Percentiles rank a stretch among this genome's conserved stretches.
Evolutionary conservation across 2,329 filamentous ascomycete genomes (phyloP).

Genomic region (Pestalotiopsis sp.): DNA sequence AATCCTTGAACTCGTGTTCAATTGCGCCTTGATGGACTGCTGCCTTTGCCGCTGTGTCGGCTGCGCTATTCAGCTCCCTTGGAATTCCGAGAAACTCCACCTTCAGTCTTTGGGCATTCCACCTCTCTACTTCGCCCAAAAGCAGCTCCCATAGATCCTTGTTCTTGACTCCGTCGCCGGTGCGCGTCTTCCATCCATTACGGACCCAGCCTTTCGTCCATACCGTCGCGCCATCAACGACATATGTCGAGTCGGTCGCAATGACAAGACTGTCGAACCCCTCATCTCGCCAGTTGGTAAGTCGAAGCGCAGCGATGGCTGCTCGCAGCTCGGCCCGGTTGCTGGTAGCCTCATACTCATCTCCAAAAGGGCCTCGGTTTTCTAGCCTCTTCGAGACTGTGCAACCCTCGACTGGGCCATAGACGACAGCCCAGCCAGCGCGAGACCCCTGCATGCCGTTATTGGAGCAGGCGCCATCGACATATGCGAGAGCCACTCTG

Average conservation of each 20-base stretch:
- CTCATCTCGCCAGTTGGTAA: constrained; percentile 42
- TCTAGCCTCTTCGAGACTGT: constrained; percentile 34
- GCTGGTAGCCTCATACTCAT: constrained; percentile 40
- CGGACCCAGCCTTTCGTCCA: constrained; percentile 43
- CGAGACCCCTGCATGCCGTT: background rate
- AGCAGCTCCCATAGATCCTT: constrained; percentile 50
- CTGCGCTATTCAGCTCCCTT: background rate
- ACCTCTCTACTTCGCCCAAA: constrained; percentile 2
- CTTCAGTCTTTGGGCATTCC: background rate
- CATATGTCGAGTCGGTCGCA: constrained; percentile 55
- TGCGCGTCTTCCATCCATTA: constrained; percentile 43
- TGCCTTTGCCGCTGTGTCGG: background rate
- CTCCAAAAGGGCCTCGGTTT: constrained; percentile 39
- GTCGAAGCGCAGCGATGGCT: constrained; percentile 48
- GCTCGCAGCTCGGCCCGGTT: constrained; percentile 58
- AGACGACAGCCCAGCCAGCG: constrained; percentile 1
- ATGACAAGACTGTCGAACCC: constrained; percentile 43
- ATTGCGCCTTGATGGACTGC: background rate
- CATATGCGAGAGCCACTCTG: background rate
- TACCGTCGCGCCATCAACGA: constrained; percentile 43
- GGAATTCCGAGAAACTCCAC: background rate
- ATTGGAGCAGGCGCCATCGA: background rate
- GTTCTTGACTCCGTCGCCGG: constrained; percentile 42
- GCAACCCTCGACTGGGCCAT: no score
- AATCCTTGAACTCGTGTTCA: background rate